A percentile compares a stretch with the other conserved stretches of the same genome.
These are phyloP conservation scores for Metschnikowia corniflorae DNA, from an alignment of 805 yeast genomes.

Conservation along the genomic window DNA sequence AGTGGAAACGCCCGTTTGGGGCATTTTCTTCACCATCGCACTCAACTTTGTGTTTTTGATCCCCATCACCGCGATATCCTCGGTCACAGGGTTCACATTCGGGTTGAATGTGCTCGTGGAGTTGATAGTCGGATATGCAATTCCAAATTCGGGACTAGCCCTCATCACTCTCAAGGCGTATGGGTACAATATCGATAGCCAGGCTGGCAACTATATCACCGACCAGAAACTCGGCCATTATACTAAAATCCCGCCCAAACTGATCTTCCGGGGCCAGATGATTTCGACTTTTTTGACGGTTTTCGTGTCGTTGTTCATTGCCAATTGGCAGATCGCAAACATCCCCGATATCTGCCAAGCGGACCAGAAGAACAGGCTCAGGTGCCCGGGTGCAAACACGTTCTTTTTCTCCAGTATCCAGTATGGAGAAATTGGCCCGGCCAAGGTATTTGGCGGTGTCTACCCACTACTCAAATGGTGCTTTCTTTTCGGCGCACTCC, in stretches of 20 bases:
- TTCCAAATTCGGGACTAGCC: slow-evolving; percentile 63
- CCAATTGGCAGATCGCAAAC: slow-evolving; percentile 40
- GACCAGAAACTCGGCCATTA: slow-evolving; percentile 29
- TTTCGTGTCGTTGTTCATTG: slow-evolving; percentile 30
- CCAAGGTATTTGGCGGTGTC: slow-evolving; percentile 52
- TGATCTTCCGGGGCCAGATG: slow-evolving; percentile 36
- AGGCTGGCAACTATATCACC: slow-evolving; percentile 52
- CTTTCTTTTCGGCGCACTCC: slow-evolving; percentile 50
- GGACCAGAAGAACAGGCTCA: slow-evolving; percentile 33
- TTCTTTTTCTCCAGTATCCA: slow-evolving; percentile 50
- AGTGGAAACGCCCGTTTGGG: slow-evolving; percentile 61
- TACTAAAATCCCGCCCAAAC: slow-evolving; percentile 24
- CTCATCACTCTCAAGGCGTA: slow-evolving; percentile 53
- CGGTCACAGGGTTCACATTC: slow-evolving; percentile 57
- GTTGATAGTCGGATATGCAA: slow-evolving; percentile 59
- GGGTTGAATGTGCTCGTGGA: slow-evolving; percentile 64
- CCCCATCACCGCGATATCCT: slow-evolving; percentile 60
- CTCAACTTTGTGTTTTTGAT: slow-evolving; percentile 53
- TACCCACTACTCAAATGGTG: slow-evolving; percentile 57
- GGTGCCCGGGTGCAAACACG: slow-evolving; percentile 46
- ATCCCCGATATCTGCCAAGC: slow-evolving; percentile 35
- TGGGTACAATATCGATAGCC: slow-evolving; percentile 58
- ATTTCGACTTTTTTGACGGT: slow-evolving; percentile 35
- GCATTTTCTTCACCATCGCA: slow-evolving; percentile 53
- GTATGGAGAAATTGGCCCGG: slow-evolving; percentile 59